phyloP scores from a whole-genome alignment of 768 basidiomycete species.

The Trametes punicea region DNA sequence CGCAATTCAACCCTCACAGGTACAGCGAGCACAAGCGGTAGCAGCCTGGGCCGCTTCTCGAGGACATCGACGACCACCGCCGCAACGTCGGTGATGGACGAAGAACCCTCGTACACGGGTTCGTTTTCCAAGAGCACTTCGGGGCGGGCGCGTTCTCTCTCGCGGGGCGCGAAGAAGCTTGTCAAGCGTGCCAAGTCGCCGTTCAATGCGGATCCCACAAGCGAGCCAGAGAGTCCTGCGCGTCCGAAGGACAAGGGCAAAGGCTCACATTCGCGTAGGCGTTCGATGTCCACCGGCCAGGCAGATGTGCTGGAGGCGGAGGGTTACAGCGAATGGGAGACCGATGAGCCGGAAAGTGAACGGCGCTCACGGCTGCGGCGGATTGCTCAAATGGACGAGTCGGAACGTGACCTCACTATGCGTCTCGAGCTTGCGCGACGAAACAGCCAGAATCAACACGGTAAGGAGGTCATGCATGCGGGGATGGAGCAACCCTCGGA shows the following conservation, averaged over 20 bases:
- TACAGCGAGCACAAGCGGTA: conserved; percentile 64
- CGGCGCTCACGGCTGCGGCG: not conserved
- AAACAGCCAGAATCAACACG: conserved; percentile 78
- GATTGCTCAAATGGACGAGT: conserved; percentile 45
- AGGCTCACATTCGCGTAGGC: conserved; percentile 21
- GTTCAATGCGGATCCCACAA: conserved; percentile 31
- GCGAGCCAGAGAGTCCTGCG: conserved; percentile 25
- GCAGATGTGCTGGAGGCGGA: conserved; percentile 2
- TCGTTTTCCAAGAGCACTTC: conserved; percentile 34
- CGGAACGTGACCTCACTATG: conserved; percentile 73
- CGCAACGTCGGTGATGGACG: conserved; percentile 62
- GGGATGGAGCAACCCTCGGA: conserved; percentile 48
- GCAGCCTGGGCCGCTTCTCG: conserved; percentile 62
- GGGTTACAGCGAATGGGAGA: conserved; percentile 36
- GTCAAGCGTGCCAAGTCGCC: conserved; percentile 48
- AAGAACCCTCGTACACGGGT: conserved; percentile 42
- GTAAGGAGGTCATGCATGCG: conserved; percentile 38
- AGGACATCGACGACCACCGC: conserved; percentile 67
- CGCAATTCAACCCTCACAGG: conserved; percentile 73
- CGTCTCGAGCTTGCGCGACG: conserved; percentile 78
- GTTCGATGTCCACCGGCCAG: conserved; percentile 23
- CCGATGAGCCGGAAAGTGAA: not conserved
- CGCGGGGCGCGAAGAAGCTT: conserved; percentile 44
- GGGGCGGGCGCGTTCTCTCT: conserved; percentile 23
- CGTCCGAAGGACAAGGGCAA: conserved; percentile 5